Evolutionary conservation across 306 rosid genomes (phyloP).

Genomic region (Hippophae tibetana): DNA sequence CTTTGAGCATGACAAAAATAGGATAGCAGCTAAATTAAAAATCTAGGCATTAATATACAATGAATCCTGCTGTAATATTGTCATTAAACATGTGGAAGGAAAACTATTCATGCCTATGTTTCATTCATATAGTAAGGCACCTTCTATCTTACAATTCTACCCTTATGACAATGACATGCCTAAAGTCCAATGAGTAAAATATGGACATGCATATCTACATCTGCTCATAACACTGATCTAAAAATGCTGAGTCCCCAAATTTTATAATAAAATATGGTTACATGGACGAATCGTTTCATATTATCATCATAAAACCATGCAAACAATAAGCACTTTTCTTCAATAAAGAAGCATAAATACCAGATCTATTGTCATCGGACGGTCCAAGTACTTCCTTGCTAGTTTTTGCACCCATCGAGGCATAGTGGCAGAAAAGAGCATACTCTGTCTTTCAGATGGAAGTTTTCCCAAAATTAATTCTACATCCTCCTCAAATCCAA

Average conservation of each 20-base stretch:
- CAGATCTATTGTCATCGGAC: slow-evolving; percentile 93
- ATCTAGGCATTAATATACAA: slow-evolving; percentile 6
- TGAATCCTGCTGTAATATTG: not conserved
- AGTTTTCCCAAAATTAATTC: slow-evolving; percentile 71
- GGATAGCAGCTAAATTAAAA: slow-evolving; percentile 9
- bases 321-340: not conserved
- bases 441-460: slow-evolving; percentile 73
- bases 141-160: not conserved
- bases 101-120: not conserved
- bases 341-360: slow-evolving; percentile 30
- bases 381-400: slow-evolving; percentile 72
- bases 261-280: no score
- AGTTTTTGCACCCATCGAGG: slow-evolving; percentile 89
- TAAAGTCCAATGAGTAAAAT: not conserved
- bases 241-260: no score
- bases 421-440: slow-evolving; percentile 99
- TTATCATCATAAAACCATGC: not conserved
- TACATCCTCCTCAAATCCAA: slow-evolving; percentile 98
- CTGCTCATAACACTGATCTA: no score
- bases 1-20: slow-evolving; percentile 25
- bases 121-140: not conserved
- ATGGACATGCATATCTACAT: not conserved
- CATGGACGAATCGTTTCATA: no score
- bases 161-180: not conserved
- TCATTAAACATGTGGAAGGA: not conserved